Percentiles rank a stretch among this genome's conserved stretches.
Evolutionary conservation across 176 grass and related monocot genomes (phyloP).

Genomic region (Aegilops bicornis): DNA sequence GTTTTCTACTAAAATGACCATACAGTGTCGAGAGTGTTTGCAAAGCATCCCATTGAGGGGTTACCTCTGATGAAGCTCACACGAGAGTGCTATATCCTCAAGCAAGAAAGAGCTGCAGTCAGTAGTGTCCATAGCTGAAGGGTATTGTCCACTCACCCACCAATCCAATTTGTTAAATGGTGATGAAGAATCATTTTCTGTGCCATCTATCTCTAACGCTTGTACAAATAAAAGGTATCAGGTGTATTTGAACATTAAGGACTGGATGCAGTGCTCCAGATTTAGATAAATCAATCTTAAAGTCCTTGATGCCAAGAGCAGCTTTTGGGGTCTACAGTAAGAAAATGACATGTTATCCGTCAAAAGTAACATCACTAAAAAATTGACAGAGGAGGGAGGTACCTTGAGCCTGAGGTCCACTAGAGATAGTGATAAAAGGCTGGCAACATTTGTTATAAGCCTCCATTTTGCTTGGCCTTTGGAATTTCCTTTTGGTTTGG

Average conservation of each 20-base stretch:
- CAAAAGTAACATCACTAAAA: not conserved
- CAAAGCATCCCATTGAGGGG: slow-evolving; percentile 14
- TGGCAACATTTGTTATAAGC: slow-evolving; percentile 56
- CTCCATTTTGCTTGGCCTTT: slow-evolving; percentile 57
- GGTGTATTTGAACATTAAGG: slow-evolving; percentile 59
- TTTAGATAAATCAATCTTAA: slow-evolving; percentile 75
- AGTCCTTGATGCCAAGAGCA: slow-evolving; percentile 66
- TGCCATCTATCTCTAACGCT: slow-evolving; percentile 45
- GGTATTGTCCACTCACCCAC: slow-evolving; percentile 47
- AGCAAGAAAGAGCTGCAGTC: slow-evolving; percentile 47
- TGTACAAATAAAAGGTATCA: slow-evolving; percentile 73
- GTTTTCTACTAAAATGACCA: not conserved
- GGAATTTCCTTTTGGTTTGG: slow-evolving; percentile 49
- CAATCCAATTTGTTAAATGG: slow-evolving; percentile 50
- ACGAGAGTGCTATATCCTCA: slow-evolving; percentile 46
- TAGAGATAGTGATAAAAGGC: slow-evolving; percentile 62
- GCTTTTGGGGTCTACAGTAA: slow-evolving; percentile 72
- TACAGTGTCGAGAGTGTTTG: not conserved
- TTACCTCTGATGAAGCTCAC: slow-evolving; percentile 55
- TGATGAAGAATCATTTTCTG: slow-evolving; percentile 37
- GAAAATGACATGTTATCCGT: slow-evolving; percentile 25
- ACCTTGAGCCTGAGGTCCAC: slow-evolving; percentile 87
- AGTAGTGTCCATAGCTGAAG: slow-evolving; percentile 59
- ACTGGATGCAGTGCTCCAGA: slow-evolving; percentile 46
- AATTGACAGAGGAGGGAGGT: no score